Conservation (phyloP, 2,329 filamentous ascomycete genomes). For the Cladosporium sp. region DNA sequence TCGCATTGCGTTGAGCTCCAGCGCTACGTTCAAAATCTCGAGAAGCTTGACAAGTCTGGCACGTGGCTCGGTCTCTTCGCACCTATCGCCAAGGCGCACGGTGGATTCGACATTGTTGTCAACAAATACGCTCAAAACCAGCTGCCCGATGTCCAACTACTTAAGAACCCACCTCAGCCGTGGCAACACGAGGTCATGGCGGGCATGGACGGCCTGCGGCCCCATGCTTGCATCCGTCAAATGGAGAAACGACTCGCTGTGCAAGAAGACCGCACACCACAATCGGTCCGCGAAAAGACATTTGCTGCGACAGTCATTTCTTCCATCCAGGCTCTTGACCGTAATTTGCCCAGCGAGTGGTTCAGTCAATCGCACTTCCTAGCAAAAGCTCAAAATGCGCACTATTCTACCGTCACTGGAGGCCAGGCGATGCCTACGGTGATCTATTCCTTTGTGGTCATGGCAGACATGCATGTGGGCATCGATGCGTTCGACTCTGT, state of each 20-base stretch:
- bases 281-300: slow-evolving; percentile 34
- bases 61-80: slow-evolving; percentile 42
- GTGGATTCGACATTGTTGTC: slow-evolving; percentile 47
- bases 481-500: slow-evolving; percentile 30
- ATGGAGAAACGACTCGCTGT: slow-evolving; percentile 22
- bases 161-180: slow-evolving; percentile 31
- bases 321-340: slow-evolving; percentile 32
- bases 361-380: slow-evolving; percentile 46
- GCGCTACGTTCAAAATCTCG: slow-evolving; percentile 52
- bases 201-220: slow-evolving; percentile 36
- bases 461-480: slow-evolving; percentile 35
- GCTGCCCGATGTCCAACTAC: slow-evolving; percentile 47
- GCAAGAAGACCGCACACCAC: slow-evolving; percentile 12
- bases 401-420: slow-evolving; percentile 31
- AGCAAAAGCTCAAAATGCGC: slow-evolving; percentile 39
- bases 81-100: slow-evolving; percentile 35
- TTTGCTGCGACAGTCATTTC: slow-evolving; percentile 41
- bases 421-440: slow-evolving; percentile 36
- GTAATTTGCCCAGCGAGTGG: slow-evolving; percentile 42
- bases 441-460: slow-evolving; percentile 46
- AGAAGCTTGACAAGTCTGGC: slow-evolving; percentile 40
- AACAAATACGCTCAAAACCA: slow-evolving; percentile 42
- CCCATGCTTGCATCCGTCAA: slow-evolving; percentile 16
- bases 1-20: slow-evolving; percentile 65
- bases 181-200: slow-evolving; percentile 36